Base-by-base conservation (phyloP, 83 land plant genomes). In the Picea abies region DNA sequence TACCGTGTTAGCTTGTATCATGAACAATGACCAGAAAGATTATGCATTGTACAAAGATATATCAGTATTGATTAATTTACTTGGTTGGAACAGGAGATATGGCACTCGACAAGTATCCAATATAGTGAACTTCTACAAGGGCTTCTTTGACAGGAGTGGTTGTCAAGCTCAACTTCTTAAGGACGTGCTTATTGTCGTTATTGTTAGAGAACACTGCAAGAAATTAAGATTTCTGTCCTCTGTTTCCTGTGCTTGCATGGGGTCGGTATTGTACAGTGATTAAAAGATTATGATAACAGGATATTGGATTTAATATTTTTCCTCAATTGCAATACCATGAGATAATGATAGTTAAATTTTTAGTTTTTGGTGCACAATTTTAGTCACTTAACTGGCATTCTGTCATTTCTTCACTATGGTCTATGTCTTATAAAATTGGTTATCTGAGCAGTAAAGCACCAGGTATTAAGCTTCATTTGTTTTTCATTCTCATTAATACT, bases 171-270 rank as follows among this genome's bases (percentile, higher is more conserved):
- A 6, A 44, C 41, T 22, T n/a, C 14, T 19, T 22, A 49, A 72
- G 56, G 14, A 35, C 44, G 3, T 72, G 76, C 4, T 16, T 39
- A 72, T 41, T 4, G 25, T 44, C 4, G 44, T 44, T 20, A 6
- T 72, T 44, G 56, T 72, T 41, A 39, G 10, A 70, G 73, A 72
- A 39, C n/a, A 72, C 76, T 19, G 56, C 76, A 72, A 44, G 76
- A 49, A 72, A 72, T 9, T 72, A 44, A 44, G 4, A 72, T 72
- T 72, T 22, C 39, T 44, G 76, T 72, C 58, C 22, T 5, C 44
- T 44, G 61, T 35, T 81, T 67, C 61, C 8, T 56, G 70, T n/a
- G 83, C 83, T 41, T 81, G 83, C 83, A 81, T 81, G 76, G 76
- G 76, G 76, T 81, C 60, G 69, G 83, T 68, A 41, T 68, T 67